Evolutionary conservation across 345 rosid species (phyloP).

Genomic region (Alliaria petiolata): DNA sequence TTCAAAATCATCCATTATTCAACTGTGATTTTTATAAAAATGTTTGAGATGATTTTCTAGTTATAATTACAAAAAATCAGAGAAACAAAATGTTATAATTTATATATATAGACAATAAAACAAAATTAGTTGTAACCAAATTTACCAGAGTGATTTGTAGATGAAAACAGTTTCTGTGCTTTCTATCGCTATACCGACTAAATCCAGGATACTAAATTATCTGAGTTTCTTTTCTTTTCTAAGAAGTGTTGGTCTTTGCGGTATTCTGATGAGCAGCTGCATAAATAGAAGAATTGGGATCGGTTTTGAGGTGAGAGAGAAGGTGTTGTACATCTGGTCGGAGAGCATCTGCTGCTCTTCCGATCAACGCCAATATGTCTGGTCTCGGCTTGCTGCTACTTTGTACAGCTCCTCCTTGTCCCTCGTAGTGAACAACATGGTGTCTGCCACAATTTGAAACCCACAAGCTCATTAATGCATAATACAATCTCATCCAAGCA

Average conservation of each 20-base stretch:
- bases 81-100: not conserved
- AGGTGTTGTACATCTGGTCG: conserved; percentile 84
- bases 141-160: not conserved
- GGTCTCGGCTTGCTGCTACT: conserved; percentile 78
- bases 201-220: not conserved
- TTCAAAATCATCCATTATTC: too few species aligned
- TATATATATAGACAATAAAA: not conserved
- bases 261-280: conserved; percentile 88
- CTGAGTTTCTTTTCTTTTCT: not conserved
- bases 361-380: conserved; percentile 63
- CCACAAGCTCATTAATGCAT: too few species aligned
- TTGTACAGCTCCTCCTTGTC: conserved; percentile 94
- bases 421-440: conserved; percentile 90
- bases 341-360: conserved; percentile 65
- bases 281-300: conserved; percentile 63
- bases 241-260: conserved; percentile 30
- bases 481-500: too few species aligned
- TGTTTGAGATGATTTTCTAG: not conserved
- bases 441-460: conserved; percentile 45
- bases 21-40: not conserved
- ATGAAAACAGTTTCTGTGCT: not conserved
- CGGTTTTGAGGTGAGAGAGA: conserved; percentile 81
- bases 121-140: not conserved
- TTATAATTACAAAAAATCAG: not conserved
- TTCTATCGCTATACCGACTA: not conserved